Conservation (phyloP, 2,329 filamentous ascomycete species). For the Paramyrothecium sp. region DNA sequence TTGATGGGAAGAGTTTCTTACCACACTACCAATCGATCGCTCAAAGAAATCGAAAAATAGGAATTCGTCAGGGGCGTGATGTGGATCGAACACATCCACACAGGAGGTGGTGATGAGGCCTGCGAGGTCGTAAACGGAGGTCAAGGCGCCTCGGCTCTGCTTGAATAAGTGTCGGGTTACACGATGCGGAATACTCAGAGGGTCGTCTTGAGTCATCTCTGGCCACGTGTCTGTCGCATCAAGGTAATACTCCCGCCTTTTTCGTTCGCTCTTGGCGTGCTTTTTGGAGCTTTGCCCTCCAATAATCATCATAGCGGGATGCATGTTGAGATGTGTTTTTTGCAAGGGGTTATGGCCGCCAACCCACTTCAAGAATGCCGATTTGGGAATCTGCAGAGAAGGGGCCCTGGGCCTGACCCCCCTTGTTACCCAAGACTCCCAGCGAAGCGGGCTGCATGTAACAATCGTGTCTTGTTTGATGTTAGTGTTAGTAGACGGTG, state of each 20-base stretch:
- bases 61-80: conserved; percentile 3
- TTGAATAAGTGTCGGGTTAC: not conserved
- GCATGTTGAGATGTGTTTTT: not conserved
- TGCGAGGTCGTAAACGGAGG: conserved; percentile 7
- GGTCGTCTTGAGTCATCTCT: not conserved
- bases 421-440: conserved; percentile 1
- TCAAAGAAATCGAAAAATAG: conserved; percentile 11
- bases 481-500: not conserved
- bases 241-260: not conserved
- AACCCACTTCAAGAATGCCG: not conserved
- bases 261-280: not conserved
- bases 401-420: not conserved
- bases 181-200: not conserved
- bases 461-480: conserved; percentile 4
- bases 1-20: not conserved
- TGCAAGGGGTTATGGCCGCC: not conserved
- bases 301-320: not conserved
- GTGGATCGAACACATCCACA: conserved; percentile 9
- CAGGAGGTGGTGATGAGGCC: conserved; percentile 7
- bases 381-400: not conserved
- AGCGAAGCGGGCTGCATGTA: conserved; percentile 5
- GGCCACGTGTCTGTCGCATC: not conserved
- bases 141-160: not conserved
- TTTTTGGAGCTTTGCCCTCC: not conserved
- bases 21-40: conserved; percentile 4